Evolutionary conservation across 805 yeast species (phyloP), one percentile per base, ranked within the genome.

Genomic region (Pichia kluyveri): DNA sequence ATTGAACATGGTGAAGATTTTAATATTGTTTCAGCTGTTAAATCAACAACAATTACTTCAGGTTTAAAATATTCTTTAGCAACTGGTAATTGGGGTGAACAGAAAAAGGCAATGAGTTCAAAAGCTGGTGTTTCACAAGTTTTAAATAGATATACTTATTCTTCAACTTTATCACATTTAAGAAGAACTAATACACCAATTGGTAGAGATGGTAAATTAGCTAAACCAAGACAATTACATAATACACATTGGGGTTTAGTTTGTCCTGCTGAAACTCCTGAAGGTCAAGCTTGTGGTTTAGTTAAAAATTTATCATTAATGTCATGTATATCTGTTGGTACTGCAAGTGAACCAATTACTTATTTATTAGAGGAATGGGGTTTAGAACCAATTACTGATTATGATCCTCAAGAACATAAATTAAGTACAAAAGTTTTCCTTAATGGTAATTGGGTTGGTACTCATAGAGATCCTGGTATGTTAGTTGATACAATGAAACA

Each of bases 11-110:
- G 95, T 67, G 88, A 88, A 68, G 99, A 91, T 66, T 93, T 93
- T 76, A 91, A 91, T 65, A 78, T 93, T 71, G 89, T 95, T 46
- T 78, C 93, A 61, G 99, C 99, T 38, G 97, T 93, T 56, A 91
- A 93, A 71, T 88, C 97, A 17, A 90, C 90, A 57, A 93, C 98
- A 3, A 88, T 93, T 59, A 93, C 99, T 38, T 91, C 95, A 52
- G 99, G 99, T 65, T 78, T 93, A 69, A 86, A 95, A 65, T 93
- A 93, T 69, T 93, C 99, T 38, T 76, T 93, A 62, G 99, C 99
- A 47, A 93, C 99, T 15, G 99, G 99, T 76, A 93, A 93, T 72
- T 93, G 99, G 99, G 99, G 99, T 73, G 99, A 93, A 69, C 99
- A 93, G 68, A 91, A 90, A 82, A 93, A 93, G 68, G 97, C 98